phyloP scores from a whole-genome alignment of 2,329 filamentous ascomycete genomes.

The Alternaria conjuncta region DNA sequence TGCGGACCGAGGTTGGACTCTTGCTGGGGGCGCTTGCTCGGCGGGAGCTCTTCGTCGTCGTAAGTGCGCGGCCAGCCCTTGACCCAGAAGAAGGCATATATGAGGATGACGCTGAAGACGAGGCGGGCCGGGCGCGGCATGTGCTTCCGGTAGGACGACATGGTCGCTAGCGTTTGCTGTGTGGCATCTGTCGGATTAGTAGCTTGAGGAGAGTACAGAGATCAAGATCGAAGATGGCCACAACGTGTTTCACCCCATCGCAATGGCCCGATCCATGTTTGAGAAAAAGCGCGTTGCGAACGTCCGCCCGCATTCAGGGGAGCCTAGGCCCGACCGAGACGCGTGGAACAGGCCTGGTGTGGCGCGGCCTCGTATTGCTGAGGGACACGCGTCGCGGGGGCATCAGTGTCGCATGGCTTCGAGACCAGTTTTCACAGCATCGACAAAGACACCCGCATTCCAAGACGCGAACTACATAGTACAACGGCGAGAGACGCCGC shows the following conservation, averaged over 20 bases:
- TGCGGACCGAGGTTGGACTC: conserved; percentile 24
- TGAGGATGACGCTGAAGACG: conserved; percentile 21
- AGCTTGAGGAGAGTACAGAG: neutral
- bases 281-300: conserved; percentile 1
- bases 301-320: conserved; percentile 12
- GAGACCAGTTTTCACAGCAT: too few relatives aligned
- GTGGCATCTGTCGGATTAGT: conserved; percentile 13
- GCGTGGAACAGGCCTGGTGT: conserved; percentile 8
- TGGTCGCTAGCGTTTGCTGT: conserved; percentile 22
- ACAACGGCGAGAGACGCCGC: neutral
- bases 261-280: neutral
- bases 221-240: neutral
- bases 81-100: conserved; percentile 42
- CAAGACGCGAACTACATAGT: neutral
- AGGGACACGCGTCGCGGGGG: conserved; percentile 13
- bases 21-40: conserved; percentile 22
- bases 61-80: conserved; percentile 41
- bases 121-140: conserved; percentile 33
- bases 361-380: conserved; percentile 4
- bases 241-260: conserved; percentile 9
- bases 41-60: conserved; percentile 42
- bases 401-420: neutral
- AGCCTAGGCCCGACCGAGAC: conserved; percentile 11
- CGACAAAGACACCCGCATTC: neutral
- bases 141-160: conserved; percentile 28